These are phyloP conservation scores for Naganishia cerealis DNA, from an alignment of 1,284 basidiomycete species.

Conservation along the genomic window DNA sequence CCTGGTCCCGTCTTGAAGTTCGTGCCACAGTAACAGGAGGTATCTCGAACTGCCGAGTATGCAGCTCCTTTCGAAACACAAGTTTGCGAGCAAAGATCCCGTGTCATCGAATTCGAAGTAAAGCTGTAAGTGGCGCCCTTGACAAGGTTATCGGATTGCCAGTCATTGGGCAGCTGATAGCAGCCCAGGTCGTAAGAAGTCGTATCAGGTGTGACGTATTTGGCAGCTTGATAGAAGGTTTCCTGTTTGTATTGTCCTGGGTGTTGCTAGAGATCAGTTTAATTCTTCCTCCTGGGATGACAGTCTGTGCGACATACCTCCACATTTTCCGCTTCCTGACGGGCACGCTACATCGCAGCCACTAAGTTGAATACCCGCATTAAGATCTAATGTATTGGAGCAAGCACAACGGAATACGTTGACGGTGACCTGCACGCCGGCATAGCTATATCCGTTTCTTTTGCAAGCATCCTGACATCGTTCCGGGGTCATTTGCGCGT, in stretches of 20 bases:
- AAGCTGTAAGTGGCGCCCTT: conserved; percentile 32
- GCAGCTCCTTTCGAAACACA: conserved; percentile 37
- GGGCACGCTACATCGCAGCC: conserved; percentile 22
- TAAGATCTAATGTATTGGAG: not conserved
- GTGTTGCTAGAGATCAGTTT: not conserved
- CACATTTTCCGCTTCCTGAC: not conserved
- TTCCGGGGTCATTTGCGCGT: not conserved
- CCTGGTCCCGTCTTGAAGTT: conserved; percentile 8
- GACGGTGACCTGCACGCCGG: not conserved
- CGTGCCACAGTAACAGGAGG: conserved; percentile 8
- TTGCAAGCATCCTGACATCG: conserved; percentile 19
- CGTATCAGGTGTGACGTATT: conserved; percentile 2
- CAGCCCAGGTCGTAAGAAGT: conserved; percentile 13
- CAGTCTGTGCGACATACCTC: not conserved
- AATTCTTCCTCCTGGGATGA: not conserved
- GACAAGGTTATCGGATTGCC: conserved; percentile 22
- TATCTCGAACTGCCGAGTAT: conserved; percentile 34
- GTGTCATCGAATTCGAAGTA: conserved; percentile 37
- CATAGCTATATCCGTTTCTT: conserved; percentile 9
- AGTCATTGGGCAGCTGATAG: conserved; percentile 17
- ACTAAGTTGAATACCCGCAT: conserved; percentile 7
- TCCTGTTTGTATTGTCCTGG: conserved; percentile 14
- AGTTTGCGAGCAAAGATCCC: conserved; percentile 31
- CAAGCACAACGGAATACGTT: not conserved
- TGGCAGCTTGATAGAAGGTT: conserved; percentile 7